Evolutionary conservation across 164 flowering plant genomes (phyloP), one percentile per base, ranked within the genome.

Genomic region (Aristolochia contorta): DNA sequence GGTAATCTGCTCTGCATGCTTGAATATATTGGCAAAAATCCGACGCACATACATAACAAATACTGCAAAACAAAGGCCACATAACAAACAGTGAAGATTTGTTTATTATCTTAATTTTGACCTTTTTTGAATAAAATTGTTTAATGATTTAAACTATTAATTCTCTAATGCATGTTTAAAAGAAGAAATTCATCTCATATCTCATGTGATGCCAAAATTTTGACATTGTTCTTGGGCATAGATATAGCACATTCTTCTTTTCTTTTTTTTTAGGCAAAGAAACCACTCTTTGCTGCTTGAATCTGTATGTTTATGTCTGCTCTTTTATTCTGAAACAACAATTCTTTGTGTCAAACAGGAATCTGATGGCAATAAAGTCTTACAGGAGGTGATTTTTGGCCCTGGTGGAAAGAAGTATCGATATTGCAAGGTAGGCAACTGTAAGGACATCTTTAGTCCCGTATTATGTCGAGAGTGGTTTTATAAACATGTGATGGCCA

Each of bases 1-100:
- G 21, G 97, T 78, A 49, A 93, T 90, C 71, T 93, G 86, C 76
- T 84, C 92, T 16, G 99, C 94, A 65, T 93, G 95, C 80, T 67
- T 78, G 60, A 85, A 90, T 47, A 93, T 84, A 67, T 90, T 93
- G 73, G 78, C 85, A 77, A 88, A 86, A 71, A 93, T 85, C 59
- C 92, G 80, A 4, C 83, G 81, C 13, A 90, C 71, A 65, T 84
- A 90, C 57, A 78, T 71, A 57, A 84, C 65, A 67, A 86, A 81
- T 74, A 90, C 96, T 93, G 94, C 85, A 86, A 68, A 57, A 6
- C 53, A 65, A 57, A 14, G 10, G 22, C 24, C 48, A 8, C 47
- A 7, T 21, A 52, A 47, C 27, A 64, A 50, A 47, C 67, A 60
- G 48, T 23, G 19, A 49, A 16, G 23, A 47, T 25, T n/a, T n/a